phyloP scores from a whole-genome alignment of 148 eudicot species.

The Salicornia ramosissima region DNA sequence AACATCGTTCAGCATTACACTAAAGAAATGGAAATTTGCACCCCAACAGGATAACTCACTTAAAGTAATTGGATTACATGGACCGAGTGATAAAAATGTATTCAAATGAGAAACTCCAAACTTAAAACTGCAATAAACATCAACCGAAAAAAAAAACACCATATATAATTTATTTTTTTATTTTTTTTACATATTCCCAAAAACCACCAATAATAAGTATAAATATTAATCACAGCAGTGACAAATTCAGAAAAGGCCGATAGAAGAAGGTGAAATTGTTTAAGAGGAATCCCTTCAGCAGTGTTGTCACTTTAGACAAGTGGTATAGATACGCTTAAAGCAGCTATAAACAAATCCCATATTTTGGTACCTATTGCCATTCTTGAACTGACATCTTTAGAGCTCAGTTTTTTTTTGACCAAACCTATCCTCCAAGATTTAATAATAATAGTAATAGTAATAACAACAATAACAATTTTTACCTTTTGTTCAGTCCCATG shows the following conservation, averaged over 20 bases:
- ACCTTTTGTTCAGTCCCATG: constrained; percentile 42
- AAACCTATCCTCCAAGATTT: neutral
- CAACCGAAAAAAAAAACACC: too few species aligned
- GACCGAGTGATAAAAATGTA: too few species aligned
- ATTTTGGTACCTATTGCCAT: constrained; percentile 17
- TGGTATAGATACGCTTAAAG: constrained; percentile 31
- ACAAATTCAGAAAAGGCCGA: neutral
- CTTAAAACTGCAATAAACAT: too few species aligned
- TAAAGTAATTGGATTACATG: too few species aligned
- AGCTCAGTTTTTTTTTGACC: neutral
- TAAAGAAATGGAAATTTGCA: too few species aligned
- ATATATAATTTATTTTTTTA: too few species aligned
- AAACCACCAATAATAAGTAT: too few species aligned
- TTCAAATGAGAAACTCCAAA: too few species aligned
- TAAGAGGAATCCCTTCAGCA: constrained; percentile 8
- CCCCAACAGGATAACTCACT: too few species aligned
- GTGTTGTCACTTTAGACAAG: constrained; percentile 30
- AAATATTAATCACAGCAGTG: too few species aligned
- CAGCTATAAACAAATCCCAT: constrained; percentile 19
- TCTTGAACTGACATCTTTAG: constrained; percentile 17
- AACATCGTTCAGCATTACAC: too few species aligned
- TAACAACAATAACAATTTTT: neutral
- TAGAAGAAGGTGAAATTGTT: neutral
- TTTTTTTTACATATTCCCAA: too few species aligned
- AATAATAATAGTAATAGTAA: neutral